A percentile compares a stretch with the other conserved stretches of the same genome.
These are phyloP conservation scores for Jamesozyma hellenica DNA, from an alignment of 805 yeast genomes.

Conservation along the genomic window DNA sequence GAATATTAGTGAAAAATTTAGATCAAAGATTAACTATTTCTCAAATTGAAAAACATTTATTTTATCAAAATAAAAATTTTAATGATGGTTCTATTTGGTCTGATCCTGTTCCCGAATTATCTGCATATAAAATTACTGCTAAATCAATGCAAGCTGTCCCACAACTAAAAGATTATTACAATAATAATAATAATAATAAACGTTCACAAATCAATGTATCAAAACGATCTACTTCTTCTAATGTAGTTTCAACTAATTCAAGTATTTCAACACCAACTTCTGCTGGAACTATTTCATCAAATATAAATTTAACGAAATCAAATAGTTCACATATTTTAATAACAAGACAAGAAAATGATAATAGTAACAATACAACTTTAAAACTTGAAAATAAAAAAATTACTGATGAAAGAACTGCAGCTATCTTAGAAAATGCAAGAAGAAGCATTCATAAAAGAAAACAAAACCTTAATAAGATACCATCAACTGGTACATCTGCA, in stretches of 20 bases:
- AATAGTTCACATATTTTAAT: conserved; percentile 1
- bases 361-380: background rate
- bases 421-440: conserved; percentile 25
- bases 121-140: conserved; percentile 66
- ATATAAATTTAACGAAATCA: background rate
- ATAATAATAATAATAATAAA: background rate
- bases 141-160: conserved; percentile 74
- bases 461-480: conserved; percentile 7
- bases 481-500: conserved; percentile 17
- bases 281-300: background rate
- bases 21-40: conserved; percentile 48
- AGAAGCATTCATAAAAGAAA: conserved; percentile 16
- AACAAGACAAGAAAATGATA: background rate
- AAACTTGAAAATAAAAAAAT: conserved; percentile 6
- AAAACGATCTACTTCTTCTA: conserved; percentile 1
- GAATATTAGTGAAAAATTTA: conserved; percentile 55
- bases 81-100: conserved; percentile 50
- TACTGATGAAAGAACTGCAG: conserved; percentile 25
- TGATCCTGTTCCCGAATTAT: conserved; percentile 48
- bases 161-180: conserved; percentile 27
- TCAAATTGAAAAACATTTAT: conserved; percentile 52
- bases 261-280: background rate
- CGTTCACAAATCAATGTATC: conserved; percentile 1
- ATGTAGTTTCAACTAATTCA: background rate
- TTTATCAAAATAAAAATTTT: conserved; percentile 50